Percentiles rank a stretch among this genome's conserved stretches.
These are phyloP conservation scores for Chamaecyparis obtusa DNA, from an alignment of 75 land plant species.

Conservation along the genomic window DNA sequence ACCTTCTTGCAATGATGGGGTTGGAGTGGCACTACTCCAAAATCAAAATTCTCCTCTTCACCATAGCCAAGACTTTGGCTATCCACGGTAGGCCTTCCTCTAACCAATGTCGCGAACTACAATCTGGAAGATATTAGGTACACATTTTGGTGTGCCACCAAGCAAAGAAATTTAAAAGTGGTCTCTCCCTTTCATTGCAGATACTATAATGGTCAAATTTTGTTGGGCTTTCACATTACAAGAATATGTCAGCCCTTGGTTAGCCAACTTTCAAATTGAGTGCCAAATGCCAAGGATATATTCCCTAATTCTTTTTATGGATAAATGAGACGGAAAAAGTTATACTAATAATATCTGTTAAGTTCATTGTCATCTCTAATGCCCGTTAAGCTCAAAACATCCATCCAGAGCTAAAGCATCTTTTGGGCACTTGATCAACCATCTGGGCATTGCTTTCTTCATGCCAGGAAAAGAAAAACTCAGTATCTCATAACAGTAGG, in stretches of 20 bases:
- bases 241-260: background rate
- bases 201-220: background rate
- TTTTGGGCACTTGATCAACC: background rate
- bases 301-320: background rate
- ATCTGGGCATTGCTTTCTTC: background rate
- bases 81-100: background rate
- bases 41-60: background rate
- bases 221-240: background rate
- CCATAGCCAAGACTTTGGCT: background rate
- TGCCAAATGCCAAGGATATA: background rate
- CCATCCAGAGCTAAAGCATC: background rate
- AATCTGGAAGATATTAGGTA: background rate
- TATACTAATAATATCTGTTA: background rate
- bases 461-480: background rate
- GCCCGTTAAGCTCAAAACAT: background rate
- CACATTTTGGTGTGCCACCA: background rate
- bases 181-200: background rate
- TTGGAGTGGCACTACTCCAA: no score
- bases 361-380: background rate
- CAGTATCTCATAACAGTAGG: background rate
- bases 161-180: background rate
- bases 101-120: background rate
- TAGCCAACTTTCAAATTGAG: background rate
- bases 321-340: background rate
- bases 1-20: no score